Percentiles rank a stretch among this genome's conserved stretches.
Evolutionary conservation across 2,329 filamentous ascomycete species (phyloP).

Genomic region (Botrytis fabae): DNA sequence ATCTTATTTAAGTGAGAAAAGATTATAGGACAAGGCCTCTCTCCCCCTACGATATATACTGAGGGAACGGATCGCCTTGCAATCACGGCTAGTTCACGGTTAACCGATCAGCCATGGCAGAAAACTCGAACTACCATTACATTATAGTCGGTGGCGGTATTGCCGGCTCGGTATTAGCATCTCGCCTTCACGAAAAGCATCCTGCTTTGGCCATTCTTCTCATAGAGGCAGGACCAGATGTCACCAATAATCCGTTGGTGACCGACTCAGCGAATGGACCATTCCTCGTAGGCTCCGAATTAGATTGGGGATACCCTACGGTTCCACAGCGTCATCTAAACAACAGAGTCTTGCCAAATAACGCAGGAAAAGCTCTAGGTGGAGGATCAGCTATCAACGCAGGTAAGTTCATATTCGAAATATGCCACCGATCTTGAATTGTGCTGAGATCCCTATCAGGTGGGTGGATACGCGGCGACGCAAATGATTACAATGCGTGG

Average conservation of each 20-base stretch:
- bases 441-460: too few relatives aligned
- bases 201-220: constrained; percentile 42
- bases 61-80: too few relatives aligned
- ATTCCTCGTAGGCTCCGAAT: constrained; percentile 19
- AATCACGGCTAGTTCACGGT: too few relatives aligned
- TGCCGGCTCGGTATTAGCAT: constrained; percentile 43
- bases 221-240: constrained; percentile 44
- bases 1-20: too few relatives aligned
- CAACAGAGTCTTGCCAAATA: constrained; percentile 35
- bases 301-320: constrained; percentile 43
- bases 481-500: constrained; percentile 50
- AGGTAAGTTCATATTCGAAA: constrained; percentile 1
- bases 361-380: constrained; percentile 45
- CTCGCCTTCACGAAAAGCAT: constrained; percentile 37
- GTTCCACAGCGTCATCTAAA: constrained; percentile 38
- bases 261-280: neutral
- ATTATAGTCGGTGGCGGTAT: constrained; percentile 45
- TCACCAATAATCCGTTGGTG: constrained; percentile 24
- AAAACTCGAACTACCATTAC: constrained; percentile 31
- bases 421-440: too few relatives aligned
- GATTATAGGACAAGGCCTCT: too few relatives aligned
- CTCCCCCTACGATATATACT: too few relatives aligned
- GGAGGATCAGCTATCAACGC: constrained; percentile 46
- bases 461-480: constrained; percentile 47
- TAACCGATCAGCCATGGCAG: neutral